A percentile compares a stretch with the other conserved stretches of the same genome.
phyloP scores from a whole-genome alignment of 2,329 filamentous ascomycete species.

The Knoxdaviesia proteae region DNA sequence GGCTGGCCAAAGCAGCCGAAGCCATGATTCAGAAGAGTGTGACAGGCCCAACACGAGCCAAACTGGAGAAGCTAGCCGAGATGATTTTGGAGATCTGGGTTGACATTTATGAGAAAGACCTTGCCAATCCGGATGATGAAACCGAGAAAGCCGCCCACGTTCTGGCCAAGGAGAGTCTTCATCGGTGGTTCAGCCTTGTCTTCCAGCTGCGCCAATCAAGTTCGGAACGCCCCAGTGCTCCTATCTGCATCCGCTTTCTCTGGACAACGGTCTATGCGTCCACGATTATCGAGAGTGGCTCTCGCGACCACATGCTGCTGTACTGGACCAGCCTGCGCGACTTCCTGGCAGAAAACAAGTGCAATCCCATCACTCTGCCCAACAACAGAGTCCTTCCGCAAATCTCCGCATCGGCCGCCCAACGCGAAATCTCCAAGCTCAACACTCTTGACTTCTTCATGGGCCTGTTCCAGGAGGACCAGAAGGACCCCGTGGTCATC shows the following conservation, averaged over 20 bases:
- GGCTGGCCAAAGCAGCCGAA: conserved; percentile 16
- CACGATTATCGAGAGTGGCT: conserved; percentile 28
- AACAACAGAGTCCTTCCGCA: conserved; percentile 85
- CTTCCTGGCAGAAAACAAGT: conserved; percentile 19
- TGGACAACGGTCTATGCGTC: conserved; percentile 35
- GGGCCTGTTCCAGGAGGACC: conserved; percentile 67
- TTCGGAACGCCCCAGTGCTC: conserved; percentile 13
- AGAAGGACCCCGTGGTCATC: conserved; percentile 59
- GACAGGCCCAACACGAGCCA: conserved; percentile 5
- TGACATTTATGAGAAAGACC: conserved; percentile 33
- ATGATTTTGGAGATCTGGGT: conserved; percentile 42
- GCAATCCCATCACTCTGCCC: conserved; percentile 36
- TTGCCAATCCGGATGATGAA: conserved; percentile 33
- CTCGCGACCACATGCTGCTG: conserved; percentile 33
- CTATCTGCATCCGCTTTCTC: conserved; percentile 29
- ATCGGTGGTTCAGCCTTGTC: conserved; percentile 29
- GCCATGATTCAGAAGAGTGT: background rate
- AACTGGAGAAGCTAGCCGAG: conserved; percentile 20
- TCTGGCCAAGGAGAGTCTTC: conserved; percentile 27
- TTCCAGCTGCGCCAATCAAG: conserved; percentile 21
- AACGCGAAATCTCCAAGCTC: conserved; percentile 76
- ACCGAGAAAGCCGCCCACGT: conserved; percentile 26
- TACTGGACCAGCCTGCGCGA: conserved; percentile 39
- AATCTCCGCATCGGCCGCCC: conserved; percentile 62
- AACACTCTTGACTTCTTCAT: conserved; percentile 95